Evolutionary conservation across 768 basidiomycete genomes (phyloP).

Genomic region (Auricularia heimuer): DNA sequence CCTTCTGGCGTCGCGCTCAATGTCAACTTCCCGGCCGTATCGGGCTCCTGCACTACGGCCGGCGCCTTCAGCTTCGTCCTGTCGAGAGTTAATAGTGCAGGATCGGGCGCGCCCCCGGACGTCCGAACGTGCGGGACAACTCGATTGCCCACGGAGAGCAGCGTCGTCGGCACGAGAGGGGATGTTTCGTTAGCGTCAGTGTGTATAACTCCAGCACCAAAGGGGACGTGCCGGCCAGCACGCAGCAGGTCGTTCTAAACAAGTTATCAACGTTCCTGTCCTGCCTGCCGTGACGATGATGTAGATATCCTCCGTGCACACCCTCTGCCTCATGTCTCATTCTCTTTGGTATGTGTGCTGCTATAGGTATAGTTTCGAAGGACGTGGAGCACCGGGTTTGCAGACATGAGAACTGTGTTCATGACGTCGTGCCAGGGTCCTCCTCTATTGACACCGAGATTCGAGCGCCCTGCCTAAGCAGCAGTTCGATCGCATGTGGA

Average conservation of each 20-base stretch:
- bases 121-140: constrained; percentile 15
- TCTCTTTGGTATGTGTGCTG: neutral
- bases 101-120: constrained; percentile 24
- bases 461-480: too few relatives aligned
- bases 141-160: constrained; percentile 24
- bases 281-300: constrained; percentile 5
- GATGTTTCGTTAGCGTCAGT: constrained; percentile 23
- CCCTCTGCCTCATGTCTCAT: neutral
- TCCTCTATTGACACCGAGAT: too few relatives aligned
- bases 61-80: constrained; percentile 31
- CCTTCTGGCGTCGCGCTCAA: constrained; percentile 35
- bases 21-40: constrained; percentile 39
- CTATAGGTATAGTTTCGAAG: neutral
- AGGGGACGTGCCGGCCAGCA: constrained; percentile 22
- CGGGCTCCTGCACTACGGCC: constrained; percentile 26
- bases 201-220: constrained; percentile 23
- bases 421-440: too few relatives aligned
- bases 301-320: neutral
- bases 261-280: constrained; percentile 14
- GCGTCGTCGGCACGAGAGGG: constrained; percentile 17
- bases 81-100: constrained; percentile 9
- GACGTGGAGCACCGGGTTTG: too few relatives aligned
- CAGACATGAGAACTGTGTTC: too few relatives aligned
- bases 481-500: too few relatives aligned
- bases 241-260: constrained; percentile 19